These are phyloP conservation scores for Saturnispora silvae DNA, from an alignment of 805 yeast genomes.

Conservation along the genomic window DNA sequence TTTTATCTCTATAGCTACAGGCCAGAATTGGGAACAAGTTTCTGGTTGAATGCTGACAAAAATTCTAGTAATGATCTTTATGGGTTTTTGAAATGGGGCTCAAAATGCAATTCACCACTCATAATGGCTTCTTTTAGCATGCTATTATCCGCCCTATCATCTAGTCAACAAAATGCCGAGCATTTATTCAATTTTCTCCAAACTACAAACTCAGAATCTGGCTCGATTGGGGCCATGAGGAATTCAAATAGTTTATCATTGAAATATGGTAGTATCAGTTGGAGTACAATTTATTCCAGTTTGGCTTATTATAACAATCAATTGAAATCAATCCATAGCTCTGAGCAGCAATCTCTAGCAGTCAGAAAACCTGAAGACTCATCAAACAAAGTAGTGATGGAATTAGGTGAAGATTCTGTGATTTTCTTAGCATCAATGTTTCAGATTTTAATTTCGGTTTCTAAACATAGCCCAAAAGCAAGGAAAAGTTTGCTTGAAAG, in stretches of 20 bases:
- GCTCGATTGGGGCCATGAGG: slow-evolving; percentile 1
- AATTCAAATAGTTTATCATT: slow-evolving; percentile 17
- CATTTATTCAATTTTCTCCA: slow-evolving; percentile 41
- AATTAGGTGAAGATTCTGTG: slow-evolving; percentile 71
- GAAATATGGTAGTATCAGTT: slow-evolving; percentile 24
- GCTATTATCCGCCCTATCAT: slow-evolving; percentile 65
- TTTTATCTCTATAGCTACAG: slow-evolving; percentile 59
- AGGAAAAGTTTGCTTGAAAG: slow-evolving; percentile 24
- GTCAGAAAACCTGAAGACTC: too few relatives aligned
- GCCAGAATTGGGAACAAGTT: slow-evolving; percentile 42
- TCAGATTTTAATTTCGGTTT: slow-evolving; percentile 48
- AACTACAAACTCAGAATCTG: slow-evolving; percentile 17
- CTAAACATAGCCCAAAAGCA: slow-evolving; percentile 30
- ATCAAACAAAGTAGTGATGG: slow-evolving; percentile 37
- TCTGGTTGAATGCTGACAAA: slow-evolving; percentile 49
- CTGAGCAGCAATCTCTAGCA: slow-evolving; percentile 5
- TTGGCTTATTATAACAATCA: slow-evolving; percentile 24
- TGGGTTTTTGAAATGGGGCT: slow-evolving; percentile 86
- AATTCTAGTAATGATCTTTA: slow-evolving; percentile 45
- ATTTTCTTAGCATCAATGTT: slow-evolving; percentile 66
- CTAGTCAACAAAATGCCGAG: slow-evolving; percentile 44
- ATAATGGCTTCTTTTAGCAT: slow-evolving; percentile 76
- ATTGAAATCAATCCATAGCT: slow-evolving; percentile 11
- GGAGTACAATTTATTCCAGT: slow-evolving; percentile 29
- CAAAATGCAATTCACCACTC: slow-evolving; percentile 63